Evolutionary conservation across 179 eudicot species (phyloP), one percentile per base, ranked within the genome.

Genomic region (Silene vulgaris): DNA sequence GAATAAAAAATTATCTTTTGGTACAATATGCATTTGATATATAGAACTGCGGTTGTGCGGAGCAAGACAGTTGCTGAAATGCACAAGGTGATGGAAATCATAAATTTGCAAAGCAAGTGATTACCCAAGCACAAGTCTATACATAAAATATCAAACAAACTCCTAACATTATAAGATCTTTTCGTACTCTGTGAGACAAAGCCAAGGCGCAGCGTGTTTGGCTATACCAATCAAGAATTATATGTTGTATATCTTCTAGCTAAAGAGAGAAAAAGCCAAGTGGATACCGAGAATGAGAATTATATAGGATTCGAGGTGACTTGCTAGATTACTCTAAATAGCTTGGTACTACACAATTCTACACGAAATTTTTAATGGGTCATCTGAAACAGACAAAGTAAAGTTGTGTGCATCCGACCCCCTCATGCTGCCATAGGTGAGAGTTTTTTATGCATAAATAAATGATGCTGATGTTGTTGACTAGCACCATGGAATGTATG

Each of bases 191-290:
- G 71, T 67, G 52, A 14, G 32, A 21, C 28, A 35, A 29, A 65
- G 52, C 50, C 54, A 67, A 67, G 71, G 71, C 23, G 50, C 71
- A 67, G 50, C 29, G 50, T n/a, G 71, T 37, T 65, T 65, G 17
- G 69, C 69, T 30, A 7, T 4, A 67, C 13, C 7, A 37, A n/a
- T 13, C 13, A 35, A 67, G 45, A 35, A 67, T 3, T 50, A 67
- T 67, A 67, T 37, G 45, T 13, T 20, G 48, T 69, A 45, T 43
- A 69, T 67, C 52, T 17, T n/a, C 26, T 3, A 19, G 43, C 37
- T 35, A 35, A 65, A 67, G 23, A 28, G 37, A 35, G 26, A 67
- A 67, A 66, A 14, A 17, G 11, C 48, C 3, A 32, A 20, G 48
- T 3, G 23, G n/a, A 66, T 14, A 16, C n/a, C 17, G 50, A 30